Conservation (phyloP, 306 rosid genomes). For the Cicer bijugum region DNA sequence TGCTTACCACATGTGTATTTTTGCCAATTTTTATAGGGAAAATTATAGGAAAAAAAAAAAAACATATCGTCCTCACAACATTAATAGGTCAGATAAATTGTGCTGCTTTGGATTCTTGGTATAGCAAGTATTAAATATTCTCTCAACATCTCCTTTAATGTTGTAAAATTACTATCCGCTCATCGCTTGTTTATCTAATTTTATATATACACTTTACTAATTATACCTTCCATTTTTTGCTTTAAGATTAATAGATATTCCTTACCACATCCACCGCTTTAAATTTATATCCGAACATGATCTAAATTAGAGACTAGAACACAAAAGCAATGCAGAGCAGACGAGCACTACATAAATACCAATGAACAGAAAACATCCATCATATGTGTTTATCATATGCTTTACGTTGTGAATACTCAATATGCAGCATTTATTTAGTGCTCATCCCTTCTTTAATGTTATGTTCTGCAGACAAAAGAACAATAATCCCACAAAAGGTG, state of each 20-base stretch:
- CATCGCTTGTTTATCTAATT: no score
- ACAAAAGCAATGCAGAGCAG: not conserved
- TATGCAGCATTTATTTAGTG: conserved; percentile 20
- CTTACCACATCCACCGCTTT: not conserved
- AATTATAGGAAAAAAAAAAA: no score
- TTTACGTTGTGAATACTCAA: not conserved
- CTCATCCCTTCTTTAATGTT: not conserved
- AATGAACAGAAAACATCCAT: not conserved
- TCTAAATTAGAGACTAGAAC: conserved; percentile 10
- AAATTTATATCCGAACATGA: conserved; percentile 35
- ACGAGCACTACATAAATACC: not conserved
- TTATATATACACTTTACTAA: not conserved
- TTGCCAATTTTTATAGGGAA: not conserved
- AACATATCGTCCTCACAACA: no score
- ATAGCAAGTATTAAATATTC: no score
- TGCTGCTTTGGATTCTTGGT: no score
- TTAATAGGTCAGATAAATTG: no score
- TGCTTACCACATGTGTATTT: not conserved
- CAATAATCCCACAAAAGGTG: conserved; percentile 11
- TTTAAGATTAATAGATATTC: conserved; percentile 1
- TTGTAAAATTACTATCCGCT: no score
- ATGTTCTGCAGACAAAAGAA: not conserved
- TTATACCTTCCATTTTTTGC: not conserved
- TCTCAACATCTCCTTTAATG: no score
- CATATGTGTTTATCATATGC: conserved; percentile 18